Conservation (phyloP, 768 basidiomycete species). For the Suillus decipiens region DNA sequence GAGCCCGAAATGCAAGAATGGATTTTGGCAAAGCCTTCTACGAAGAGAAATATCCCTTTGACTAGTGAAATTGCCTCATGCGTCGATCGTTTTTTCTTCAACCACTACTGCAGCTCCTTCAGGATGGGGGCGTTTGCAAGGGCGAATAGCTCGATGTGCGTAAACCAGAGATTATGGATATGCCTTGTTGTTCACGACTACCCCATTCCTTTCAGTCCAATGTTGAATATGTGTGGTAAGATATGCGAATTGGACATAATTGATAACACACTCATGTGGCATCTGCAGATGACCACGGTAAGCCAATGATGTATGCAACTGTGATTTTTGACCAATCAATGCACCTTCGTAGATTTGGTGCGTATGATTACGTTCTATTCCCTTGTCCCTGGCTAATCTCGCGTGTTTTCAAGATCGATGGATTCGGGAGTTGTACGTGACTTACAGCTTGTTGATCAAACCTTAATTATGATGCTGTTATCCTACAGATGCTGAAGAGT, state of each 20-base stretch:
- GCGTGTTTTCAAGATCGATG: constrained; percentile 64
- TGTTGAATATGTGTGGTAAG: constrained; percentile 85
- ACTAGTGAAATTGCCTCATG: constrained; percentile 72
- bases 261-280: constrained; percentile 4
- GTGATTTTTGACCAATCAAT: constrained; percentile 16
- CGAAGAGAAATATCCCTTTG: constrained; percentile 59
- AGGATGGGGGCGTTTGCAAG: constrained; percentile 87
- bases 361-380: constrained; percentile 16
- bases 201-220: constrained; percentile 54
- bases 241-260: constrained; percentile 6
- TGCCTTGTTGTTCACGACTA: constrained; percentile 6
- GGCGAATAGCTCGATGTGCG: constrained; percentile 89
- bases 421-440: constrained; percentile 77
- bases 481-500: constrained; percentile 72
- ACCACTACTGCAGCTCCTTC: constrained; percentile 87
- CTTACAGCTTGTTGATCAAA: neutral
- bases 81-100: constrained; percentile 88
- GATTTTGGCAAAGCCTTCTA: constrained; percentile 62
- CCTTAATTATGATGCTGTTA: constrained; percentile 10
- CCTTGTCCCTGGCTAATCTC: constrained; percentile 1
- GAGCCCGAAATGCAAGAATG: constrained; percentile 91
- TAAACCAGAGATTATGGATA: constrained; percentile 5
- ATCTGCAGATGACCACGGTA: constrained; percentile 77
- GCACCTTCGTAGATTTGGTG: constrained; percentile 45
- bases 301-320: constrained; percentile 20